Evolutionary conservation across 208 protist species (phyloP).

Genomic region (Trypanosoma theileri): DNA sequence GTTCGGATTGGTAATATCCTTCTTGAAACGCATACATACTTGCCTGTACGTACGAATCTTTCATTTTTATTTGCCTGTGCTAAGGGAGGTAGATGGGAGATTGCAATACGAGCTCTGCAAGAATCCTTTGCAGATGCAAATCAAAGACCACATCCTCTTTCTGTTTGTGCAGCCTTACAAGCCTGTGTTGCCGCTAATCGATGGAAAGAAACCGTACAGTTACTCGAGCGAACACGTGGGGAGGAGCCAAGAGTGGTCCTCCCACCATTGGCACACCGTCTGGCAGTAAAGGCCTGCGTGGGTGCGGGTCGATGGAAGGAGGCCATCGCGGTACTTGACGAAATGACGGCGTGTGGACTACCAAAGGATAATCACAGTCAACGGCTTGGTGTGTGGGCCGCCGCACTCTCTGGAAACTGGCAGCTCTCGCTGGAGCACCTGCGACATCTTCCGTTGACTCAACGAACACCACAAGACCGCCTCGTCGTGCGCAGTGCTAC

Average conservation of each 20-base stretch:
- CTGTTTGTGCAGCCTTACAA: slow-evolving; percentile 69
- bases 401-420: slow-evolving; percentile 69
- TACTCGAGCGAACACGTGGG: slow-evolving; percentile 39
- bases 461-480: slow-evolving; percentile 65
- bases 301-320: slow-evolving; percentile 45
- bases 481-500: slow-evolving; percentile 64
- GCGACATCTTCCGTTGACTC: slow-evolving; percentile 40
- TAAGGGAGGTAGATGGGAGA: slow-evolving; percentile 58
- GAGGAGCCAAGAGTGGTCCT: slow-evolving; percentile 70
- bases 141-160: slow-evolving; percentile 62
- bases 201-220: slow-evolving; percentile 49
- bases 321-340: slow-evolving; percentile 45
- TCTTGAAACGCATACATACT: slow-evolving; percentile 38
- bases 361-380: slow-evolving; percentile 77
- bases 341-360: slow-evolving; percentile 65
- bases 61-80: slow-evolving; percentile 69
- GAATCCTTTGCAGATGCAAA: slow-evolving; percentile 56
- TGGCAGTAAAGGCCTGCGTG: slow-evolving; percentile 68
- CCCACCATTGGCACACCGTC: slow-evolving; percentile 71
- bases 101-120: slow-evolving; percentile 43
- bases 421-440: slow-evolving; percentile 61
- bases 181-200: slow-evolving; percentile 51
- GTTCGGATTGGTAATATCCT: slow-evolving; percentile 55
- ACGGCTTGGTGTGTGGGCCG: slow-evolving; percentile 67
- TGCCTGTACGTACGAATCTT: slow-evolving; percentile 54